Base-by-base conservation (phyloP, 345 rosid species). In the Physaria fendleri region DNA sequence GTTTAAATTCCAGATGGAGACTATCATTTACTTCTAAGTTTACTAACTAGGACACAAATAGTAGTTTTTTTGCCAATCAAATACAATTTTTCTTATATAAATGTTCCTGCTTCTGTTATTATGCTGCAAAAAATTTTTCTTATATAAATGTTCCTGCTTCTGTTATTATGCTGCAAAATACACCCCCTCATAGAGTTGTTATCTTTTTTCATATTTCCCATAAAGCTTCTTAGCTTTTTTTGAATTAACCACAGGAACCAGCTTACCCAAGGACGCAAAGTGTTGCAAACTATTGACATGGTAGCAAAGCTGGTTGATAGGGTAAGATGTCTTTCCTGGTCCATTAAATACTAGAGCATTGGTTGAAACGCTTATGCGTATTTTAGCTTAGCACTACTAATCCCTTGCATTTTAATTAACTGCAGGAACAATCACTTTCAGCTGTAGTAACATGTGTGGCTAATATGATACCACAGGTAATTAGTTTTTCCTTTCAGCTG, bases 341-440 rank as follows among this genome's bases (percentile, higher is more conserved):
- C 56, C 55, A 17, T 33, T 2, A 25, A 4, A 59, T 59, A 39
- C 43, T 15, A 11, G n/a, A n/a, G n/a, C n/a, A n/a, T n/a, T 59
- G 14, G 27, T 29, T 69, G 27, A 34, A 45, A 7, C 16, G 17
- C 29, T 38, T 37, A 22, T 28, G 23, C 32, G 5, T 35, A 25
- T n/a, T n/a, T 54, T 8, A 37, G 29, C 51, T 15, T 43, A 21
- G 9, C 10, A 35, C 33, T 41, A 11, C 25, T n/a, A 41, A 24
- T 42, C 12, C 24, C 55, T 52, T 69, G 20, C 43, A 11, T 37
- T 34, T 59, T 5, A 30, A 54, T 28, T 29, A 30, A 55, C 55
- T 56, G 27, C 87, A 91, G 96, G 98, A 88, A 68, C 90, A 84
- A 70, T 91, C 98, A 35, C 78, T 91, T 71, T 91, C 98, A 53